Base-by-base conservation (phyloP, 805 yeast genomes). In the Metschnikowia corniflorae region DNA sequence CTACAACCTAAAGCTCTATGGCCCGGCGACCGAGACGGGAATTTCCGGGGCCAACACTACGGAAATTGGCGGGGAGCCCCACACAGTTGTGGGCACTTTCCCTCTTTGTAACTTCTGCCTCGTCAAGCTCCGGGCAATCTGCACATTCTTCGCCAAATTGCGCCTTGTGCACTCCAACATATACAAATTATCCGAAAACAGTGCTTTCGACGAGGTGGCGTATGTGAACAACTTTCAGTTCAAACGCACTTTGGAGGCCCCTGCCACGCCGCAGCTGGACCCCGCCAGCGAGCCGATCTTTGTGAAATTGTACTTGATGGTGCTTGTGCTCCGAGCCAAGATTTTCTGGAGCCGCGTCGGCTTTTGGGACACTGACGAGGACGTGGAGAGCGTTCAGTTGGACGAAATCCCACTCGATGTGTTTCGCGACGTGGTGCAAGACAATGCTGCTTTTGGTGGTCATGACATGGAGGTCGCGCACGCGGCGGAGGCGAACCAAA, bases 301-400 rank as follows among this genome's bases (percentile, higher is more conserved):
- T 34, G 54, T 65, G 39, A 68, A 68, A 43, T 49, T 67, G n/a
- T 89, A 95, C 84, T 37, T 62, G 29, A 56, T 63, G 47, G 46
- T 68, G 25, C 48, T 57, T 7, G 73, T 79, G 49, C 67, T 86
- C 15, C 74, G 95, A 36, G 75, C 77, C 27, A 81, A 82, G 53
- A 68, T 89, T 46, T 86, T 82, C 61, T 91, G 95, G 91, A 70
- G 94, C 7, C 78, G 86, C 45, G 58, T 82, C 16, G 97, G 97
- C 5, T 71, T 80, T 20, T 84, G 91, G 89, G 85, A 81, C 40
- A 56, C 69, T 26, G 65, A 60, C 5, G 66, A 61, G 26, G 67
- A 62, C 40, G 45, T 62, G 9, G 53, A 55, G 33, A 57, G 55
- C 30, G 34, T 40, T 33, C 32, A 36, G 17, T 29, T 44, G 18